A percentile compares a stretch with the other conserved stretches of the same genome.
Conservation (phyloP, 2,329 filamentous ascomycete species). For the Epichloe sp. region DNA sequence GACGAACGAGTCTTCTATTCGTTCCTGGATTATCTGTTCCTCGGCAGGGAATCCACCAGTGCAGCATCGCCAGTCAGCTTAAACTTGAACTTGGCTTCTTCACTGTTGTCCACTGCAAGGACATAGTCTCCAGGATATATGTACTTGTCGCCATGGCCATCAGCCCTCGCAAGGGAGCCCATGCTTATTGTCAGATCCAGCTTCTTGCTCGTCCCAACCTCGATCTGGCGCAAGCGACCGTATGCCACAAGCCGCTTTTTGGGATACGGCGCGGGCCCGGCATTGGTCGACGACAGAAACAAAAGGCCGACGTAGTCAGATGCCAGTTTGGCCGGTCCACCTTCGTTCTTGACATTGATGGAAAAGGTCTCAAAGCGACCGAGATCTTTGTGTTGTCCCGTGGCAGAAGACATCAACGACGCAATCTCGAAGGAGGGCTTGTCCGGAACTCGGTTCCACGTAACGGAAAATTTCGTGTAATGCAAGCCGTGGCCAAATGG, state of each 20-base stretch:
- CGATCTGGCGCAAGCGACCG: conserved; percentile 5
- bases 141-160: conserved; percentile 7
- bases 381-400: not conserved
- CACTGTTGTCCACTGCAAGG: conserved; percentile 6
- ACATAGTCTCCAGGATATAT: conserved; percentile 9
- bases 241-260: conserved; percentile 9
- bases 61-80: conserved; percentile 1
- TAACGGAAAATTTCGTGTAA: conserved; percentile 38
- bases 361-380: not conserved
- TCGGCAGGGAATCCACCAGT: not conserved
- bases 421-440: not conserved
- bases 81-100: conserved; percentile 1
- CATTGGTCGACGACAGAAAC: conserved; percentile 8
- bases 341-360: not conserved
- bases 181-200: conserved; percentile 5
- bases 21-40: not conserved
- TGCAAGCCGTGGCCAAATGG: conserved; percentile 44
- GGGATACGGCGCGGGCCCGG: conserved; percentile 7
- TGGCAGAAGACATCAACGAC: not conserved
- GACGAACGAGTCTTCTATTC: not conserved
- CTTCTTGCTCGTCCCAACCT: conserved; percentile 3
- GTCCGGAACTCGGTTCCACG: conserved; percentile 2
- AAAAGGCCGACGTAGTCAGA: conserved; percentile 10
- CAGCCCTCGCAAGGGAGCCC: conserved; percentile 6
- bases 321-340: not conserved